Conservation (phyloP, 2,329 filamentous ascomycete species). For the Coniochaeta sp. region DNA sequence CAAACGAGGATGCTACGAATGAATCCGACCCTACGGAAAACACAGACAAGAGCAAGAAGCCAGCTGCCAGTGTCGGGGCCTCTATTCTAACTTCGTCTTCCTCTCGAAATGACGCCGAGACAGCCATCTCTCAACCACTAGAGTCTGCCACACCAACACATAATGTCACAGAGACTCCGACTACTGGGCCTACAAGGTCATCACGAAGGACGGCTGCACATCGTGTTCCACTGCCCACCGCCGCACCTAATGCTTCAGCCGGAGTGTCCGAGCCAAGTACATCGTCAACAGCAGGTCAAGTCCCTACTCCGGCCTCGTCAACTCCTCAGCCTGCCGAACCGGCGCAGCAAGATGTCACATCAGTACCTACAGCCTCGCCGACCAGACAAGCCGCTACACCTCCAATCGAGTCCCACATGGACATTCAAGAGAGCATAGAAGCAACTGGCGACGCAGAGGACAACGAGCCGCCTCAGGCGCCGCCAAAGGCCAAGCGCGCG, state of each 20-base stretch:
- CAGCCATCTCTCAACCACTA: neutral
- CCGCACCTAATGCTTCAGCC: neutral
- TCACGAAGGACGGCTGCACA: neutral
- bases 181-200: neutral
- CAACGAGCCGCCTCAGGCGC: neutral
- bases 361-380: neutral
- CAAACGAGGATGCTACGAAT: neutral
- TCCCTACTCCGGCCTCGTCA: neutral
- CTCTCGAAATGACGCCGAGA: neutral
- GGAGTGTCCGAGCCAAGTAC: neutral
- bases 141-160: neutral
- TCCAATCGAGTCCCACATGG: neutral
- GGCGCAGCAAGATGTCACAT: neutral
- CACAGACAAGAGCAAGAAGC: neutral
- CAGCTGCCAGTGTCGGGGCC: neutral
- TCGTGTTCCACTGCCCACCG: neutral
- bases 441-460: constrained; percentile 2
- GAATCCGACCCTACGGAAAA: neutral
- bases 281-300: neutral
- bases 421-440: constrained; percentile 3
- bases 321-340: neutral
- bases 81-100: neutral
- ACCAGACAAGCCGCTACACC: constrained; percentile 2
- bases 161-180: neutral
- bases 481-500: constrained; percentile 6